Evolutionary conservation across 73 alveolate species (phyloP), one percentile per base, ranked within the genome.

Genomic region (Symbiodinium natans): DNA sequence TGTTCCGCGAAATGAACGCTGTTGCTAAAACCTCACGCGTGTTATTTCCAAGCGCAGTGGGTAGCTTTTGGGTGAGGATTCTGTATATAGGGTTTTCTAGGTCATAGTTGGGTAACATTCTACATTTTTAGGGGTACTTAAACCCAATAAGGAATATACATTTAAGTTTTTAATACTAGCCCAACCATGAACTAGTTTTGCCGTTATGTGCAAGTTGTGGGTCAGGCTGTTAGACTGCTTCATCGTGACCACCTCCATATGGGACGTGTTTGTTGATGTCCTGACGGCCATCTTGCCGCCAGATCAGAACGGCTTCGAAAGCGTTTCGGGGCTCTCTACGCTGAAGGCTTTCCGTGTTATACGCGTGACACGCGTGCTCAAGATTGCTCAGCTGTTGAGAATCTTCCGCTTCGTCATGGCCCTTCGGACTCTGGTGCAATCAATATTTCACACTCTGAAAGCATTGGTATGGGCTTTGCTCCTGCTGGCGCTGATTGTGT

Each of bases 341-440:
- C 77, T 63, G 8, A 63, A 63, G 77, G 77, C 77, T 27, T 63
- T 63, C 34, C 77, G 77, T 21, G 77, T 63, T 25, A 27, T 63
- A 21, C 77, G 77, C 10, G 77, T 63, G 77, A 63, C 77, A 15
- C 7, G 77, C 8, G 48, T 85, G 46, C 77, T 85, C 82, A 85
- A 85, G 80, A 85, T 85, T 10, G 93, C 93, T 31, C 93, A 85
- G 56, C 52, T 85, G 25, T 40, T 85, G 77, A 31, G 77, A 27
- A 63, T 63, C 13, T 63, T 63, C 77, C 77, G 77, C 77, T 63
- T 63, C 34, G 77, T 63, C 36, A 63, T 63, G 77, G 77, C 77
- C 25, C 34, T 63, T 1, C 77, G 77, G 10, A 63, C 77, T 21
- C 77, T 63, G 77, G 77, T 63, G 9, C 77, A 63, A 34, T 63